Conservation (phyloP, 2,329 filamentous ascomycete genomes). For the Botryosphaeria dothidea region DNA sequence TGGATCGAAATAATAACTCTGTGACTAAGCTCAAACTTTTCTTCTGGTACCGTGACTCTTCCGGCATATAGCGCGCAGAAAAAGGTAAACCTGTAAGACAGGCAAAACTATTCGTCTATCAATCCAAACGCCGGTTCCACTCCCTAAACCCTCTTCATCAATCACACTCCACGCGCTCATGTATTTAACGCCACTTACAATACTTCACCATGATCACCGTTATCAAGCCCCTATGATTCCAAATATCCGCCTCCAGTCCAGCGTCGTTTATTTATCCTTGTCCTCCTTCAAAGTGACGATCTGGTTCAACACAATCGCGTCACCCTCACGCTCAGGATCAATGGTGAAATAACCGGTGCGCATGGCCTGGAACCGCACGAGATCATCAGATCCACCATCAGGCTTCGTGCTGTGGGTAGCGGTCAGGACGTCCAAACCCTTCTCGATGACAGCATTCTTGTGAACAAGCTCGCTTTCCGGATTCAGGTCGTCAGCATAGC, state of each 20-base stretch:
- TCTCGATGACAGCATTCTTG: slow-evolving; percentile 75
- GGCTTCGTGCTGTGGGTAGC: slow-evolving; percentile 67
- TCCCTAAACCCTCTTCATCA: neutral
- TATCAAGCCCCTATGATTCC: neutral
- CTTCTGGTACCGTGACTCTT: too few relatives aligned
- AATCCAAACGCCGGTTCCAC: neutral
- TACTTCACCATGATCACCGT: neutral
- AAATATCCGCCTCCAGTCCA: neutral
- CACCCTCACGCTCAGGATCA: slow-evolving; percentile 70
- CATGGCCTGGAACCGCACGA: slow-evolving; percentile 86
- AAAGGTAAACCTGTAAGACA: too few relatives aligned
- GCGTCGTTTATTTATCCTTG: slow-evolving; percentile 25
- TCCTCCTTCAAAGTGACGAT: slow-evolving; percentile 94
- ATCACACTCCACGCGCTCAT: neutral
- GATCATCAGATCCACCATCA: slow-evolving; percentile 51
- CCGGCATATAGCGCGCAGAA: too few relatives aligned
- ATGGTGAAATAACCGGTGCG: slow-evolving; percentile 85
- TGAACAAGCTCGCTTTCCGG: slow-evolving; percentile 82
- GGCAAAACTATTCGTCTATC: neutral
- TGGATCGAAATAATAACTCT: too few relatives aligned
- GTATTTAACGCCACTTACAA: neutral
- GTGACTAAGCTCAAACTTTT: too few relatives aligned
- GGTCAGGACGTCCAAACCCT: slow-evolving; percentile 77
- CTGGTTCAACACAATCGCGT: slow-evolving; percentile 84
- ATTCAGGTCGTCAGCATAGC: slow-evolving; percentile 83